These are phyloP conservation scores for Singerocomus rubriflavus DNA, from an alignment of 1,284 basidiomycete species.

Conservation along the genomic window DNA sequence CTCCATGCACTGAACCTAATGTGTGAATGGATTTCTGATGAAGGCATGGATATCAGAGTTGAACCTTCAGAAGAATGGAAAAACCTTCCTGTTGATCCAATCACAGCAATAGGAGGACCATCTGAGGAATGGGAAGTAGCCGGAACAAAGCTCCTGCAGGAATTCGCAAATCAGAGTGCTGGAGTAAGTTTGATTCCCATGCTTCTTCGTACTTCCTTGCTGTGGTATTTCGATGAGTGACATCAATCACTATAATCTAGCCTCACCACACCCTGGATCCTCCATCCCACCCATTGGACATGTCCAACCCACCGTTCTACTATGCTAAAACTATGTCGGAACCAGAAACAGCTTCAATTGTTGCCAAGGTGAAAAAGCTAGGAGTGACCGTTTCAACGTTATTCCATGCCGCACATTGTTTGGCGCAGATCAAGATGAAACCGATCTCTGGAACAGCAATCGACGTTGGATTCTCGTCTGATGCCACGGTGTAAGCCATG, in stretches of 20 bases:
- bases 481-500: conserved; percentile 11
- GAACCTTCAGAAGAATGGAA: conserved; percentile 20
- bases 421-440: conserved; percentile 24
- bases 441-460: conserved; percentile 10
- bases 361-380: conserved; percentile 11
- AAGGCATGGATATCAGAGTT: conserved; percentile 15
- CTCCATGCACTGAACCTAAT: conserved; percentile 21
- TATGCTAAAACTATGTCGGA: conserved; percentile 6
- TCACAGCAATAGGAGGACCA: conserved; percentile 19
- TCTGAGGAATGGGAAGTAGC: conserved; percentile 13
- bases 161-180: conserved; percentile 5
- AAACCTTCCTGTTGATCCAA: conserved; percentile 23
- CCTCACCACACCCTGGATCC: conserved; percentile 12
- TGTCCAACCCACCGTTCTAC: conserved; percentile 12
- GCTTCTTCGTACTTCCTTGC: neutral
- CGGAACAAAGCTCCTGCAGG: conserved; percentile 13
- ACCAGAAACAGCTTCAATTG: conserved; percentile 13
- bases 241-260: neutral
- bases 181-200: conserved; percentile 5
- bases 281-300: conserved; percentile 11
- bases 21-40: conserved; percentile 25
- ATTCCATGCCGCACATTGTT: conserved; percentile 23
- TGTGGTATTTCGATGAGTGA: neutral
- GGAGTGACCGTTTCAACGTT: conserved; percentile 17
- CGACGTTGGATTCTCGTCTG: conserved; percentile 22